Base-by-base conservation (phyloP, 768 basidiomycete genomes). In the Suillus cothurnatus region DNA sequence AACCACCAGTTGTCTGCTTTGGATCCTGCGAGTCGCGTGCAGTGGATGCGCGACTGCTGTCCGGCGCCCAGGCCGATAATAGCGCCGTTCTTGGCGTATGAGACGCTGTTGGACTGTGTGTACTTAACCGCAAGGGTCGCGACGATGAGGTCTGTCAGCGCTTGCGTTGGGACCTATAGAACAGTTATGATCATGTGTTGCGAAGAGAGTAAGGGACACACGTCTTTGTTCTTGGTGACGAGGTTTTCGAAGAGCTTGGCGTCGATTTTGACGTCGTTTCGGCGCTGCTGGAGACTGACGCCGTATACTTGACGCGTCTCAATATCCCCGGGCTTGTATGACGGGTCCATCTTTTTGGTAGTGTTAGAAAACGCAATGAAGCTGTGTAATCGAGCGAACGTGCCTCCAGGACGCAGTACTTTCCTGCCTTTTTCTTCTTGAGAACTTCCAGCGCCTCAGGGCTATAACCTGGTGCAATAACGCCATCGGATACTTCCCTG, bases 1-100 rank as follows among this genome's bases (percentile, higher is more conserved):
- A 99, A 85, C 97, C 97, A 99, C 97, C 97, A 99, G 69, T 95
- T 85, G 80, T 99, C 97, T n/a, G 97, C 95, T 80, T 99, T 99
- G 61, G 90, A 87, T 4, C 97, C 97, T 3, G 97, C 97, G 53
- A 99, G 89, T 36, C 97, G 93, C 19, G 97, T 99, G 81, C 97
- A 99, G 82, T 99, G 97, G 74, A 99, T 99, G 47, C 97, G 93
- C 6, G 97, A 99, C 76, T 99, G 97, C 74, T 99, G 97, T 15
- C 97, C 97, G 0, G 97, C 97, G 39, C 97, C 97, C 56, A 98
- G 90, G 56, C 97, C 97, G 71, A 99, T 86, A 75, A 97, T 91
- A 17, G 95, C 88, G 15, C 97, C 97, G 72, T 88, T 90, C 71
- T 88, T 90, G 1, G 96, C 94, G 74, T 97, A 99, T 36, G 97